Evolutionary conservation across 2,329 filamentous ascomycete species (phyloP).

Genomic region (Hysterium pulicare): DNA sequence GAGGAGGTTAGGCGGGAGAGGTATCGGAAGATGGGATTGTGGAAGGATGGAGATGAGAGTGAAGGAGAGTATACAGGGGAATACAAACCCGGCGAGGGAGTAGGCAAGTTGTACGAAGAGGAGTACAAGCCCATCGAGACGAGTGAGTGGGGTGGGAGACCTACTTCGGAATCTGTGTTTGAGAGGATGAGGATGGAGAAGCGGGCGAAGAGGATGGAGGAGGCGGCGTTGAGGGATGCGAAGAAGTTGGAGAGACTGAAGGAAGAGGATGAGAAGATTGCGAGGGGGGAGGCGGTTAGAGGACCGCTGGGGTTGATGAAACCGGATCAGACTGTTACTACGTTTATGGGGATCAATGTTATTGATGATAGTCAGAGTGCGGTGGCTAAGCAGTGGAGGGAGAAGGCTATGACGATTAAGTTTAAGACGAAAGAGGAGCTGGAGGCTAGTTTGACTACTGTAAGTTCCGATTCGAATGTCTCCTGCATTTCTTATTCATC

Average conservation of each 20-base stretch:
- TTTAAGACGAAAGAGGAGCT: constrained; percentile 27
- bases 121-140: constrained; percentile 34
- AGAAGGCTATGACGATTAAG: constrained; percentile 16
- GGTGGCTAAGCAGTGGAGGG: constrained; percentile 21
- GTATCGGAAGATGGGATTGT: constrained; percentile 24
- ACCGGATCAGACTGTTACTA: constrained; percentile 23
- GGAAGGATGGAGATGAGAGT: constrained; percentile 24
- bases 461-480: too few relatives aligned
- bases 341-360: constrained; percentile 26
- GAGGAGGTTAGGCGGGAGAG: constrained; percentile 35
- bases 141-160: constrained; percentile 8
- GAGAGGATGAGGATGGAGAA: constrained; percentile 26
- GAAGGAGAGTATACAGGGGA: constrained; percentile 9
- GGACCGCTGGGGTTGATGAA: constrained; percentile 35
- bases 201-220: constrained; percentile 25
- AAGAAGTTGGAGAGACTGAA: constrained; percentile 28
- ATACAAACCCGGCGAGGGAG: constrained; percentile 15
- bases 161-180: constrained; percentile 8
- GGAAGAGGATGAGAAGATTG: constrained; percentile 30
- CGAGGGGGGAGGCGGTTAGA: constrained; percentile 30
- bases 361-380: constrained; percentile 27
- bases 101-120: constrained; percentile 32
- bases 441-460: constrained; percentile 28
- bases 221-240: constrained; percentile 26
- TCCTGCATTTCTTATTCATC: too few relatives aligned